Conservation (phyloP, 2,329 filamentous ascomycete genomes). For the Chalara sp. region DNA sequence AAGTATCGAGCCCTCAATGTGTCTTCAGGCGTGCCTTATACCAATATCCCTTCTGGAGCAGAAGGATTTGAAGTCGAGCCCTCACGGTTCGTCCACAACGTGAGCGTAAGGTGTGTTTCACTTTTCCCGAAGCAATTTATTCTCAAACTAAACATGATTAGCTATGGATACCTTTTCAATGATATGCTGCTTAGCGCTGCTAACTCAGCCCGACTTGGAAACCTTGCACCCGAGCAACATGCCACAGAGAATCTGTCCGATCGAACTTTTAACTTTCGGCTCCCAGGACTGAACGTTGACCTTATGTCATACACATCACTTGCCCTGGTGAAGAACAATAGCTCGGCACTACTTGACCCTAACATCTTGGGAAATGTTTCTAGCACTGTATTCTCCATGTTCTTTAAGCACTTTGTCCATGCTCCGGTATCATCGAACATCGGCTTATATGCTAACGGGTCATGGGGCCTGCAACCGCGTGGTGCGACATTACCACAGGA, state of each 20-base stretch:
- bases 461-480: conserved; percentile 6
- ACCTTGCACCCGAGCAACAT: background rate
- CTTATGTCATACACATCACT: conserved; percentile 9
- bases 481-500: conserved; percentile 2
- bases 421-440: background rate
- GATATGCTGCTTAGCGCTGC: conserved; percentile 9
- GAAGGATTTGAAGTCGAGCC: conserved; percentile 2
- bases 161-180: conserved; percentile 12
- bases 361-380: conserved; percentile 3
- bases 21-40: conserved; percentile 6
- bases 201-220: conserved; percentile 2
- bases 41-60: background rate
- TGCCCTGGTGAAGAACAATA: conserved; percentile 1
- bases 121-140: background rate
- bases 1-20: conserved; percentile 5
- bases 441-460: conserved; percentile 5
- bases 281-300: conserved; percentile 10
- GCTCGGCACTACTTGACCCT: conserved; percentile 4
- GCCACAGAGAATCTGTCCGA: conserved; percentile 7
- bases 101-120: conserved; percentile 6
- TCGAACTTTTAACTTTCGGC: conserved; percentile 11
- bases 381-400: conserved; percentile 7
- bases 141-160: background rate
- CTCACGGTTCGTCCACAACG: conserved; percentile 5
- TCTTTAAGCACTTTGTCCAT: conserved; percentile 11